A percentile compares a stretch with the other conserved stretches of the same genome.
Evolutionary conservation across 148 eudicot genomes (phyloP).

Genomic region (Dianthus caryophyllus): DNA sequence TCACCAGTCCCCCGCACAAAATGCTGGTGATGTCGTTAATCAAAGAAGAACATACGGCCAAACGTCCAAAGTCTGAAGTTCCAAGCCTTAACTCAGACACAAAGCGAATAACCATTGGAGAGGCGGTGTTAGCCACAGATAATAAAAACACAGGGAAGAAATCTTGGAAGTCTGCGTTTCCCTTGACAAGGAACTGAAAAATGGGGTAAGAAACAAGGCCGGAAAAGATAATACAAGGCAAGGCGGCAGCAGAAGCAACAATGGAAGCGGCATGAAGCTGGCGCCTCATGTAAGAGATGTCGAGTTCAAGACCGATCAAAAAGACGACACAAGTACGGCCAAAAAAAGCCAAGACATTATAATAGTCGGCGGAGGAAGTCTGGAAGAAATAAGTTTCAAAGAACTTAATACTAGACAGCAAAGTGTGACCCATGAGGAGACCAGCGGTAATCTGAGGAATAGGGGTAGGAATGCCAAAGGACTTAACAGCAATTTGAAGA

Average conservation of each 20-base stretch:
- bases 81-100: conserved; percentile 61
- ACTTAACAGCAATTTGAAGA: conserved; percentile 67
- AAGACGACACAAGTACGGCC: conserved; percentile 76
- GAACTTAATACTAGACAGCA: conserved; percentile 40
- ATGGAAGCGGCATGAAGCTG: conserved; percentile 50
- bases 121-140: conserved; percentile 53
- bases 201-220: conserved; percentile 41
- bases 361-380: conserved; percentile 53
- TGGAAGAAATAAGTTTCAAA: conserved; percentile 52
- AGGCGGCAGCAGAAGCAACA: conserved; percentile 40
- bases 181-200: conserved; percentile 23
- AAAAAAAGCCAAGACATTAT: conserved; percentile 64
- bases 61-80: conserved; percentile 65
- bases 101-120: conserved; percentile 70
- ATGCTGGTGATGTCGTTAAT: conserved; percentile 45
- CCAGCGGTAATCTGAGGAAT: conserved; percentile 94
- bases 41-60: conserved; percentile 59
- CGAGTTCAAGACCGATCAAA: conserved; percentile 78
- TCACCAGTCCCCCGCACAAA: conserved; percentile 32
- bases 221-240: conserved; percentile 51
- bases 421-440: conserved; percentile 67
- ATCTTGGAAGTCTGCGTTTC: conserved; percentile 19
- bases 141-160: conserved; percentile 40
- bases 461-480: conserved; percentile 80
- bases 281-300: conserved; percentile 54